Conservation (phyloP, 768 basidiomycete species). For the Tremella mesenterica region DNA sequence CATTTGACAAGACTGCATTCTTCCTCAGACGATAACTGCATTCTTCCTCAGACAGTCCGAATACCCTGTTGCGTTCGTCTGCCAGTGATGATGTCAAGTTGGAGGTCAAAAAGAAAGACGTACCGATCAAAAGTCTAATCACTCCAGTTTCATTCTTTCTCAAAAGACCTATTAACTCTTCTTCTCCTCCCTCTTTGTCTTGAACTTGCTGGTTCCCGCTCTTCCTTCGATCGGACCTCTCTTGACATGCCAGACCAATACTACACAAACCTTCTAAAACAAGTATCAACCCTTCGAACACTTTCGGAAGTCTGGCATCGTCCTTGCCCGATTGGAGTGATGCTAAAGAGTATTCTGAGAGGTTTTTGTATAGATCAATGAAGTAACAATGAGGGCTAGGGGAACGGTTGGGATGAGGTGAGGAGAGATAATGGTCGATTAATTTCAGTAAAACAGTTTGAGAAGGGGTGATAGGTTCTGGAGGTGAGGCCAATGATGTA, state of each 20-base stretch:
- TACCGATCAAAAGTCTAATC: slow-evolving; percentile 57
- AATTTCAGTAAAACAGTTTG: slow-evolving; percentile 83
- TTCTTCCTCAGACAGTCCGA: no score
- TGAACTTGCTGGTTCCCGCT: slow-evolving; percentile 22
- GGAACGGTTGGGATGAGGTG: slow-evolving; percentile 1
- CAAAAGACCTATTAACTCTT: slow-evolving; percentile 17
- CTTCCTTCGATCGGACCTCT: slow-evolving; percentile 45
- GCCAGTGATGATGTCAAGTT: no score
- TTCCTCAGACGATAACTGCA: no score
- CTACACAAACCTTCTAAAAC: slow-evolving; percentile 67
- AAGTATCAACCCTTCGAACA: slow-evolving; percentile 68
- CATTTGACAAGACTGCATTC: no score
- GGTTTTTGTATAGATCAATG: slow-evolving; percentile 54
- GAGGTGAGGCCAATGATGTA: slow-evolving; percentile 53
- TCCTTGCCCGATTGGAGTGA: slow-evolving; percentile 18
- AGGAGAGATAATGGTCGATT: slow-evolving; percentile 66
- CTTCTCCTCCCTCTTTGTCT: slow-evolving; percentile 7
- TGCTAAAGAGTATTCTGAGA: slow-evolving; percentile 50
- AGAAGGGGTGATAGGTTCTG: slow-evolving; percentile 69
- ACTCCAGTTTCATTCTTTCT: slow-evolving; percentile 47
- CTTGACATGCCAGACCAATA: slow-evolving; percentile 51
- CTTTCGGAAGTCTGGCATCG: slow-evolving; percentile 66
- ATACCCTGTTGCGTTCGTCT: no score
- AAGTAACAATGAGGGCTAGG: slow-evolving; percentile 49
- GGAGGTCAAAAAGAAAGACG: no score